A percentile compares a stretch with the other conserved stretches of the same genome.
Evolutionary conservation across 805 yeast species (phyloP).

Genomic region (Sungouiella blattae): DNA sequence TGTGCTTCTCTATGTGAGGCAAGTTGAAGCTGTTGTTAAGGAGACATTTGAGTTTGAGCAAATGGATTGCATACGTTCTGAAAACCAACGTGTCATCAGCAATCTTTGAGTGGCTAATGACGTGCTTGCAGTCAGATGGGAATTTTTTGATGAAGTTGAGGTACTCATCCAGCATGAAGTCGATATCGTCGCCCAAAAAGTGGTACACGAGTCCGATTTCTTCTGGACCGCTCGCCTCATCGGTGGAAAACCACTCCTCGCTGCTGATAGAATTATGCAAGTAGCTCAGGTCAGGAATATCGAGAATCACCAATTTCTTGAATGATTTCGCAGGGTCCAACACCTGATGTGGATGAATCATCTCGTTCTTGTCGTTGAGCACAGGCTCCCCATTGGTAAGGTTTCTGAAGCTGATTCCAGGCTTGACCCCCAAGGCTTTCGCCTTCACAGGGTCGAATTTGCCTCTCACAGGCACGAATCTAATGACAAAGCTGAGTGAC

Average conservation of each 20-base stretch:
- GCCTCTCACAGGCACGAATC: conserved; percentile 69
- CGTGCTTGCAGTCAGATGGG: conserved; percentile 51
- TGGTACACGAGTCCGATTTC: conserved; percentile 64
- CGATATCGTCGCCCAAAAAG: conserved; percentile 63
- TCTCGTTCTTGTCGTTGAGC: conserved; percentile 53
- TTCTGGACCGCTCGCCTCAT: conserved; percentile 29
- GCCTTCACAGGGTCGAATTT: conserved; percentile 70
- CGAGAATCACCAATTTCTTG: conserved; percentile 63
- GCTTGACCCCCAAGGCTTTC: conserved; percentile 60
- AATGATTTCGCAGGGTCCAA: conserved; percentile 58
- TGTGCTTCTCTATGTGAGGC: conserved; percentile 25
- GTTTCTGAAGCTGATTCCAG: conserved; percentile 54
- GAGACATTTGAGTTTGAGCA: conserved; percentile 56
- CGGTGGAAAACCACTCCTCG: conserved; percentile 30
- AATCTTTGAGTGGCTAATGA: conserved; percentile 68
- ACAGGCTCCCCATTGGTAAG: conserved; percentile 62
- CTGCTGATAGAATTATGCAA: conserved; percentile 24
- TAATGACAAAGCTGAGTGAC: conserved; percentile 66
- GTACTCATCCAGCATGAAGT: conserved; percentile 42
- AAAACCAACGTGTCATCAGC: conserved; percentile 61
- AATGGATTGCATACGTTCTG: conserved; percentile 49
- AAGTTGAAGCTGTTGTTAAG: conserved; percentile 44
- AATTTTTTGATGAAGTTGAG: conserved; percentile 51
- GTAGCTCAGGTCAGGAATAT: conserved; percentile 59
- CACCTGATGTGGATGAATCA: conserved; percentile 67